Base-by-base conservation (phyloP, 192 early-diverging fungal species). In the Geranomyces michiganensis region DNA sequence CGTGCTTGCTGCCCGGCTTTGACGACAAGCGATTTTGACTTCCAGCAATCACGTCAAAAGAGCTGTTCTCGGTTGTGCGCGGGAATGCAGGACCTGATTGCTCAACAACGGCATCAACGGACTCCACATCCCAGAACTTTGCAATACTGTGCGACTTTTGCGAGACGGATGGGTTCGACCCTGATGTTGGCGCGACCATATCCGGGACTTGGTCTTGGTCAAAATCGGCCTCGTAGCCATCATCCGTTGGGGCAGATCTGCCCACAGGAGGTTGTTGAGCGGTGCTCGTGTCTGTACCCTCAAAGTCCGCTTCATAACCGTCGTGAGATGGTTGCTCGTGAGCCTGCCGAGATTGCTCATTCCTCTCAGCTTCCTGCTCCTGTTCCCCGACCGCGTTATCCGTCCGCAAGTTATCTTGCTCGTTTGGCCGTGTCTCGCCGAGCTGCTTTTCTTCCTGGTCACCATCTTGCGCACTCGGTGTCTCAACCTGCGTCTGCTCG, bases 401-500 rank as follows among this genome's bases (percentile, higher is more conserved):
- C 46, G 46, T n/a, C n/a, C n/a, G 46, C 12, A 12, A 14, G 13
- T 12, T 47, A n/a, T 14, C 12, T 9, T n/a, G 26, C 26, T 24
- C 51, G 26, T 55, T 27, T 8, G 4, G 4, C 15, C 26, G 6
- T 15, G 51, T 55, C 4, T 14, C 51, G 24, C 31, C 29, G 7
- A 17, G 27, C 17, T 33, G 58, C 29, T 60, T 27, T 29, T 26
- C 58, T 9, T 17, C 31, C 58, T 19, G 27, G 58, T 26, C 26
- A 7, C 31, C 31, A 29, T 61, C 70, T 30, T 32, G 41, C 10
- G 59, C 30, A 14, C 27, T 29, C 0, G 43, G 45, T 41, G 36
- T 41, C 22, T 71, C 60, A 0, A 73, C 64, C 22, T 56, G 44
- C 13, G 51, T 73, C 71, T 73, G 63, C 49, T 67, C 63, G 9